Evolutionary conservation across 108 stramenopile species (phyloP).

Genomic region (Chaetoceros tenuissimus): DNA sequence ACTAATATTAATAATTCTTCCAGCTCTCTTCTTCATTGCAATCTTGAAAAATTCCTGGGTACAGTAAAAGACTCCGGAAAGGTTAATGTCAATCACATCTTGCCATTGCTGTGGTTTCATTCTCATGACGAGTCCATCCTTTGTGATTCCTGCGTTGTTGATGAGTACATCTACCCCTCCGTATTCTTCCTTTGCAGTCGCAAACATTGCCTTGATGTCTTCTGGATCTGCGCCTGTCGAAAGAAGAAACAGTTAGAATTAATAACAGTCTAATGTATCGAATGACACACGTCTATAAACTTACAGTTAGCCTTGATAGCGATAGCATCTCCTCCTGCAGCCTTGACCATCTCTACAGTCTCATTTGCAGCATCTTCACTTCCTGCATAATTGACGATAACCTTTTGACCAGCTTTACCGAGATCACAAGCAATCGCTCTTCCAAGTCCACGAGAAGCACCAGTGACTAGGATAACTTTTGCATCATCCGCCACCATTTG

Average conservation of each 20-base stretch:
- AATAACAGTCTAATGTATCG: no score
- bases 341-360: slow-evolving; percentile 77
- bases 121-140: slow-evolving; percentile 85
- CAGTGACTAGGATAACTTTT: slow-evolving; percentile 86
- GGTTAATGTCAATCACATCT: slow-evolving; percentile 90
- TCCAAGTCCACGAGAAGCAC: slow-evolving; percentile 91
- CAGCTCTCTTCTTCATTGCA: slow-evolving; percentile 83
- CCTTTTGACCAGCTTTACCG: slow-evolving; percentile 81
- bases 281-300: no score
- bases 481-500: slow-evolving; percentile 78
- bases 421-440: slow-evolving; percentile 86
- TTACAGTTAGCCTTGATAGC: slow-evolving; percentile 86
- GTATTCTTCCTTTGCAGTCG: slow-evolving; percentile 58
- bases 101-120: slow-evolving; percentile 96
- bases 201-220: slow-evolving; percentile 75
- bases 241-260: slow-evolving; percentile 1
- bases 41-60: slow-evolving; percentile 90
- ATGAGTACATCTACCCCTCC: slow-evolving; percentile 86
- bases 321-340: slow-evolving; percentile 65
- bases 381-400: slow-evolving; percentile 91
- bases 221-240: slow-evolving; percentile 56
- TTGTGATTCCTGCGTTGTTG: slow-evolving; percentile 97
- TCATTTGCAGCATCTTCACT: slow-evolving; percentile 70
- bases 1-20: slow-evolving; percentile 95
- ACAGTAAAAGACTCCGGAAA: slow-evolving; percentile 92